Percentiles rank a stretch among this genome's conserved stretches.
These are phyloP conservation scores for Penicillium psychrosexuale DNA, from an alignment of 2,329 filamentous ascomycete species.

Conservation along the genomic window DNA sequence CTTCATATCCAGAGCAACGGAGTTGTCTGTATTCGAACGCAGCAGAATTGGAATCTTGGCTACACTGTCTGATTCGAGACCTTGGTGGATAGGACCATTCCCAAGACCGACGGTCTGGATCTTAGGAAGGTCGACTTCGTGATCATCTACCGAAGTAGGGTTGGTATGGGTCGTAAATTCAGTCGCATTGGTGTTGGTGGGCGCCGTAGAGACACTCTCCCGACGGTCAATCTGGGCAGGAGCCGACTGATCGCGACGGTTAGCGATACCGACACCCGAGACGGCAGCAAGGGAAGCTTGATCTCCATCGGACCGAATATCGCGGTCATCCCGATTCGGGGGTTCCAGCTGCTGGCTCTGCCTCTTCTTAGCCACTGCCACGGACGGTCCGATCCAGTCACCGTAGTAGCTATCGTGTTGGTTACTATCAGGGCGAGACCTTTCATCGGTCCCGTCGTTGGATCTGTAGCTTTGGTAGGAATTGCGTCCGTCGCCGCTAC, in stretches of 20 bases:
- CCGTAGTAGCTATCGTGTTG: conserved; percentile 47
- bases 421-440: conserved; percentile 17
- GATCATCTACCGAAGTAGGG: conserved; percentile 33
- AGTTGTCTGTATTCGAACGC: conserved; percentile 27
- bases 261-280: conserved; percentile 16
- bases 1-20: conserved; percentile 32
- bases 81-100: conserved; percentile 9
- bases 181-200: conserved; percentile 34
- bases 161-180: conserved; percentile 34
- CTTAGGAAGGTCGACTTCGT: conserved; percentile 13
- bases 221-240: conserved; percentile 23
- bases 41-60: conserved; percentile 8
- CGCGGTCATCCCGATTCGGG: conserved; percentile 14
- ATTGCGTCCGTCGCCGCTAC: conserved; percentile 12
- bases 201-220: conserved; percentile 35
- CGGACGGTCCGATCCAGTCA: conserved; percentile 53
- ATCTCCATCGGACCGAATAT: conserved; percentile 19
- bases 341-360: conserved; percentile 15
- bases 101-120: conserved; percentile 10
- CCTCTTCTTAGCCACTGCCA: conserved; percentile 25
- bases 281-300: conserved; percentile 16
- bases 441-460: conserved; percentile 7
- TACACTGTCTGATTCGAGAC: background rate
- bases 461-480: conserved; percentile 11
- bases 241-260: conserved; percentile 21